Conservation (phyloP, 768 basidiomycete genomes). For the Crassisporium funariophilum region DNA sequence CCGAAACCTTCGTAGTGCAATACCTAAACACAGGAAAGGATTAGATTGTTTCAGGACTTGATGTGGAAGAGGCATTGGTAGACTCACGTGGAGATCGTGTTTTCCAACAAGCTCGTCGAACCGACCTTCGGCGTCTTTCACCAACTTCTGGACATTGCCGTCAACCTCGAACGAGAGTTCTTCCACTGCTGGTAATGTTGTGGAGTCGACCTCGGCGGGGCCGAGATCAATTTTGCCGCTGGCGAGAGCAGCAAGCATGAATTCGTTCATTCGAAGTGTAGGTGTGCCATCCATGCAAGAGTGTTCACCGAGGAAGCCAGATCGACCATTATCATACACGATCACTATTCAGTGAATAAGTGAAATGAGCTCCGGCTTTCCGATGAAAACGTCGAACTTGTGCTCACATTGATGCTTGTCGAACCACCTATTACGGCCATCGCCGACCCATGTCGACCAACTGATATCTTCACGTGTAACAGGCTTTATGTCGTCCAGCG, state of each 20-base stretch:
- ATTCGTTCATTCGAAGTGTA: constrained; percentile 94
- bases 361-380: not conserved
- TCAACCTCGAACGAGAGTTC: constrained; percentile 78
- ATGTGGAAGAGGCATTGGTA: not conserved
- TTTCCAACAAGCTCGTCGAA: constrained; percentile 76
- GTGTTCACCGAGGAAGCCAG: constrained; percentile 89
- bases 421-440: constrained; percentile 90
- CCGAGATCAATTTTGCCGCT: constrained; percentile 78
- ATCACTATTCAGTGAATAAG: constrained; percentile 57
- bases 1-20: constrained; percentile 90
- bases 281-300: constrained; percentile 95
- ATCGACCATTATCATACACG: constrained; percentile 93
- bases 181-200: constrained; percentile 54
- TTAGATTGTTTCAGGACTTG: not conserved
- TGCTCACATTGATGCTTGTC: constrained; percentile 93
- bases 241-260: constrained; percentile 76
- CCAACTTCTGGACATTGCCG: constrained; percentile 47
- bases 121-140: constrained; percentile 60
- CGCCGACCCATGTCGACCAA: constrained; percentile 85
- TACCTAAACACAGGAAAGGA: constrained; percentile 44
- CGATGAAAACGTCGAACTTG: not conserved
- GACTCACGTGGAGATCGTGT: constrained; percentile 74
- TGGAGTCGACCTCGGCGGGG: constrained; percentile 30
- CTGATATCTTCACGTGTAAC: constrained; percentile 81
- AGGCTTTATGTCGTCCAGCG: constrained; percentile 82